Evolutionary conservation across 192 early-diverging fungal species (phyloP), one percentile per base, ranked within the genome.

Genomic region (Dimargaris verticillata): DNA sequence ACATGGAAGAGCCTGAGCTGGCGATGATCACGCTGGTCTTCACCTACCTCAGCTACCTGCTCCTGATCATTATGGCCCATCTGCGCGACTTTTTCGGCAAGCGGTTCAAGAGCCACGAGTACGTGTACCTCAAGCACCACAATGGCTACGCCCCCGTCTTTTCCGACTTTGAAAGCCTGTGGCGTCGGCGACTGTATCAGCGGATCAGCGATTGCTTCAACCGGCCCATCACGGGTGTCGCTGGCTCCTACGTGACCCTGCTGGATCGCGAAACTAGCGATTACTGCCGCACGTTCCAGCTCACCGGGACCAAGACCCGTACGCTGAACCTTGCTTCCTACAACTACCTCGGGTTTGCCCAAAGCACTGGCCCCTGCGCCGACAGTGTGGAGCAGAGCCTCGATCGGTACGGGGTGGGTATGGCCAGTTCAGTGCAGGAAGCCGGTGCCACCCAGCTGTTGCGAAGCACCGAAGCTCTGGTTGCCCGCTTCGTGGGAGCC

Each of bases 321-420:
- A 81, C 79, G 41, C 80, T 98, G 65, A 98, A 98, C 69, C 73
- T 98, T 67, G 86, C 91, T 1, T 93, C 91, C 17, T 98, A 98
- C 76, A 98, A 98, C 69, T 98, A 98, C 67, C 81, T 98, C 58
- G 95, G 95, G 3, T 98, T 98, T 77, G 92, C 90, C 45, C 90
- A 96, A 74, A 81, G 71, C 61, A 71, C 85, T 44, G 95, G 95
- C 12, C 91, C 91, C 10, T 98, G 95, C 62, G 90, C 93, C 0
- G 95, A 98, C 64, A 84, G 83, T 49, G 95, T 96, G 12, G 88
- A 96, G 68, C 70, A 76, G 41, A 70, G 80, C 7, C 75, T 95
- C 54, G 65, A 71, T 18, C 79, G 83, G 62, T 74, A 82, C 67
- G 95, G 95, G 25, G 69, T 92, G 45, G 72, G 79, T 6, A 67